Conservation (phyloP, 495 filamentous ascomycete genomes). For the Podospora tetraspora region DNA sequence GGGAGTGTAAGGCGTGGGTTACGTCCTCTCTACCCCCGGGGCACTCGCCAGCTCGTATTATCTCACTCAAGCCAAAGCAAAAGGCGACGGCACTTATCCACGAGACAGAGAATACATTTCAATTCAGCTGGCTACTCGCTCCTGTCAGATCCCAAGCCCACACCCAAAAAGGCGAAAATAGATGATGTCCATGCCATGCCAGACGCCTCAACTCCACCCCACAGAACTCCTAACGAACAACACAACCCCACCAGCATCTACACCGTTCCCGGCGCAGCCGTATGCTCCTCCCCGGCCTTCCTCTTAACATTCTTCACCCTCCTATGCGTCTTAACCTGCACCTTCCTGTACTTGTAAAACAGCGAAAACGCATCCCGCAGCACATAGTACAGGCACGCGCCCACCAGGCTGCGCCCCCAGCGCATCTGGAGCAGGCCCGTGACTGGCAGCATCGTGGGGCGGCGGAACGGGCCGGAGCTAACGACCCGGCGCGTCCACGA, state of each 20-base stretch:
- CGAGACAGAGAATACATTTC: not conserved
- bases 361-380: conserved; percentile 69
- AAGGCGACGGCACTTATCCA: not conserved
- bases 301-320: conserved; percentile 55
- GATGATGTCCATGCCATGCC: not conserved
- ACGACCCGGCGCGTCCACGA: conserved; percentile 54
- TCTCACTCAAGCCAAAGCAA: not conserved
- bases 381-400: conserved; percentile 74
- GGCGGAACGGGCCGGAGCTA: not conserved
- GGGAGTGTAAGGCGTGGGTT: no score
- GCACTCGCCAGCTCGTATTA: not conserved
- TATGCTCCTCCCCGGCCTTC: not conserved
- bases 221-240: not conserved
- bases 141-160: not conserved
- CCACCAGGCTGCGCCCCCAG: conserved; percentile 75
- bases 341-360: conserved; percentile 69
- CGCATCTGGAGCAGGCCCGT: conserved; percentile 63
- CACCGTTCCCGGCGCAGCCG: not conserved
- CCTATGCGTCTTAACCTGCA: conserved; percentile 60
- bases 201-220: not conserved
- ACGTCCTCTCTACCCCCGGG: not conserved
- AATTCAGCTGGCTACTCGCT: not conserved
- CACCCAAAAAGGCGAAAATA: not conserved
- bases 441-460: not conserved
- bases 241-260: not conserved